A percentile compares a stretch with the other conserved stretches of the same genome.
Evolutionary conservation across 176 grass and related monocot species (phyloP).

Genomic region (Phragmites australis): DNA sequence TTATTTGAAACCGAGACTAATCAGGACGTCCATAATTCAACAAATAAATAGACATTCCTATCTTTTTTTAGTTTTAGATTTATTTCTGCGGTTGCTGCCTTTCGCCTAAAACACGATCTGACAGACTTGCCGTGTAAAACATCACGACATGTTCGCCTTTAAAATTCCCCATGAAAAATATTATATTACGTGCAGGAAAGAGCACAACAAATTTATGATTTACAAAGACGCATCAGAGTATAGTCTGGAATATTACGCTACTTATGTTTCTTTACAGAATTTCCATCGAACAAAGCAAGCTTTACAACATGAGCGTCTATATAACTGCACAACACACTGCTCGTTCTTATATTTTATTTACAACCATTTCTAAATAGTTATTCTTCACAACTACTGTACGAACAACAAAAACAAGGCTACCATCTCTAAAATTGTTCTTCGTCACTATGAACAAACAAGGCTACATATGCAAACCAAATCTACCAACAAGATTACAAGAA

Average conservation of each 20-base stretch:
- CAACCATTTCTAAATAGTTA: conserved; percentile 18
- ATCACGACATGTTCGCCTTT: no score
- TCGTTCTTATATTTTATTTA: conserved; percentile 37
- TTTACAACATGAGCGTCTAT: conserved; percentile 34
- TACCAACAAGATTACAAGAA: neutral
- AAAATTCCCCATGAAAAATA: no score
- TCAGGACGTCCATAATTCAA: no score
- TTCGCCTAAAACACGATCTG: no score
- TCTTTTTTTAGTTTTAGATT: no score
- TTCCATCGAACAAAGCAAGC: neutral
- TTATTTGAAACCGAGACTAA: no score
- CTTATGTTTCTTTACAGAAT: conserved; percentile 11
- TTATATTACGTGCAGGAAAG: neutral
- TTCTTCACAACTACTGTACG: conserved; percentile 14
- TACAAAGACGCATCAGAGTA: neutral
- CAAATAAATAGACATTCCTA: no score
- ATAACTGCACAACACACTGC: conserved; percentile 2
- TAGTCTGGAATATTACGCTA: neutral
- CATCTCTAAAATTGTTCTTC: neutral
- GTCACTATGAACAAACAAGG: conserved; percentile 8
- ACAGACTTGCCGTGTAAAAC: no score
- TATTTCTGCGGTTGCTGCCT: no score
- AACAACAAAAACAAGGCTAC: neutral
- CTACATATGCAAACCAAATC: neutral
- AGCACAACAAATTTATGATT: neutral